Evolutionary conservation across 164 flowering plant species (phyloP), one percentile per base, ranked within the genome.

Genomic region (Stephania yunnanensis): DNA sequence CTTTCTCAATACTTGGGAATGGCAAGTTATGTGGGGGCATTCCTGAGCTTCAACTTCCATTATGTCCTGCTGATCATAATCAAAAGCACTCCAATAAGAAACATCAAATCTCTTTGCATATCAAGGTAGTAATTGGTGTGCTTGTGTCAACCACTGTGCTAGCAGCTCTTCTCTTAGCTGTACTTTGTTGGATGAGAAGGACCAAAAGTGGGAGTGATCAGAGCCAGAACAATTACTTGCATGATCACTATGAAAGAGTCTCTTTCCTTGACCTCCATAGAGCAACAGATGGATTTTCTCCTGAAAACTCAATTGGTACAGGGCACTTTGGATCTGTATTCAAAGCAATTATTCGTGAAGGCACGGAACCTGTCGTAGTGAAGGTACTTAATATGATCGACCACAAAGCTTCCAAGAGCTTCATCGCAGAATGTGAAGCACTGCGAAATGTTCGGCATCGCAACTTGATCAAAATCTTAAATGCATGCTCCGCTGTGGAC

Each of bases 251-350:
- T 10, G 4, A 12, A 25, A 52, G 55, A 7, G 44, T 75, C 11
- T 75, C 78, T 25, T 75, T 58, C 10, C 17, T 10, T 15, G 58
- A 75, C 5, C 78, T 75, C 12, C 44, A 36, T 13, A 7, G 70
- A 70, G 68, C 78, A 55, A 75, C 78, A n/a, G 44, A 69, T 45
- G 73, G 73, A 4, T 75, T 75, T 46, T 61, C 78, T 20, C 22
- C 68, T 11, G 36, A 7, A 6, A 75, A 75, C 19, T 75, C 70
- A 73, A 75, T 75, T 20, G 71, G 77, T 2, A 17, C 11, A 12
- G 77, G 77, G 6, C 42, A 66, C 45, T 74, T 46, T 68, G 78
- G 78, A 9, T 70, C 58, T 42, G 78, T 75, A 0, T 75, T 55
- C 29, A 75, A 69, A 45, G 73, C 73, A 75, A 22, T 58, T 25